These are phyloP conservation scores for Escallonia herrerae DNA, from an alignment of 129 eudicot species.

Conservation along the genomic window DNA sequence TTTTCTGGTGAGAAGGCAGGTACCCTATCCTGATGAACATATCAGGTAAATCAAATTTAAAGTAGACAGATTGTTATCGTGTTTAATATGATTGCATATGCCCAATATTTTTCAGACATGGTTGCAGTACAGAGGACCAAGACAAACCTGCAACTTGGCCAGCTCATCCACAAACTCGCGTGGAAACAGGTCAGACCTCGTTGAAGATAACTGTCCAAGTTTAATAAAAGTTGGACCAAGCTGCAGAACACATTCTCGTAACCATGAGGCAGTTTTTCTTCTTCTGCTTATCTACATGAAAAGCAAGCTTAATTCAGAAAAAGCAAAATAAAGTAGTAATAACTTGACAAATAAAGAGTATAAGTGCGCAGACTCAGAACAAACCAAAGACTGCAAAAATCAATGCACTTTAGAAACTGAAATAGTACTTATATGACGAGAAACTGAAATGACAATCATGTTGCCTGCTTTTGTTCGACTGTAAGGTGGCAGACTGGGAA, in stretches of 20 bases:
- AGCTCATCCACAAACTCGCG: conserved; percentile 93
- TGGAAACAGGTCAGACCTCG: conserved; percentile 98
- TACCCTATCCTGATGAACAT: conserved; percentile 73
- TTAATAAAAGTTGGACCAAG: conserved; percentile 97
- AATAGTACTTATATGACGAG: background rate
- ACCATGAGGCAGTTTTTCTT: conserved; percentile 81
- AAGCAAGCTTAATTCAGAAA: background rate
- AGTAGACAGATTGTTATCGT: background rate
- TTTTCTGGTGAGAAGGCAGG: conserved; percentile 85
- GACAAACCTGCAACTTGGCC: conserved; percentile 81
- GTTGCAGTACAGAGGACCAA: background rate
- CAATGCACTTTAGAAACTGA: conserved; percentile 6
- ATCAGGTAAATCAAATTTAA: conserved; percentile 5
- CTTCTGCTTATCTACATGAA: conserved; percentile 57
- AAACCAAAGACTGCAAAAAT: background rate
- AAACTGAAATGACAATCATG: background rate
- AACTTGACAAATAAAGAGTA: background rate
- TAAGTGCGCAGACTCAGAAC: background rate
- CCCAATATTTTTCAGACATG: background rate
- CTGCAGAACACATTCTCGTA: conserved; percentile 71
- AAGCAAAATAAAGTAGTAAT: background rate
- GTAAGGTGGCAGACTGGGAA: background rate
- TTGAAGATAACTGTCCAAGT: conserved; percentile 82
- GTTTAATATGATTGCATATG: background rate
- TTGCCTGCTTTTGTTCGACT: background rate